Evolutionary conservation across 2,329 filamentous ascomycete species (phyloP), one percentile per base, ranked within the genome.

Genomic region (Aspergillus sp.): DNA sequence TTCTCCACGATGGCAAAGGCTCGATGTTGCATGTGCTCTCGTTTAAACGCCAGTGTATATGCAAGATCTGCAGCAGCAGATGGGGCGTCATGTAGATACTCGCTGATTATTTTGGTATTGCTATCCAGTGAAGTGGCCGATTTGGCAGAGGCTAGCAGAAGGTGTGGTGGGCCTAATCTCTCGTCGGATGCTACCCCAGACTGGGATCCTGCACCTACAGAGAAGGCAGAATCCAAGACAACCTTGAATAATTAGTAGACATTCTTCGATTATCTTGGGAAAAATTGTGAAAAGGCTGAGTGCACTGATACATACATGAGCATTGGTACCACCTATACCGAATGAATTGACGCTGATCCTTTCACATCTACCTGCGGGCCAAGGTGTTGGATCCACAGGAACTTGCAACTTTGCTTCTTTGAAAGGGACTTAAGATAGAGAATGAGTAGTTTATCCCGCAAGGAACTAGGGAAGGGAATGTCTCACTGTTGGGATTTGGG

Each of bases 261-360:
- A 2, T n/a, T 4, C 2, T 3, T 8, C 13, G 3, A 15, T 13
- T 8, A n/a, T 3, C 10, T 8, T 8, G 38, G 19, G 19, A 19
- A 19, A 19, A 1, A 11, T 36, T 5, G 4, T 13, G 11, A 36
- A 15, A 0, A 4, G 5, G 32, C 32, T 13, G 32, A 36, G 1
- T 6, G 30, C 4, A 2, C 5, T 15, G 17, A 51, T 5, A 44
- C 57, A 53, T 48, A 65, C 68, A 57, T 70, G 68, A 13, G 65
- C 67, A 55, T 70, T 70, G 1, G 67, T 61, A 6, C 69, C 69
- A 3, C 68, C 60, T 63, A 73, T 72, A 1, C 75, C 74, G 54
- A 76, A 76, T 0, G 62, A 69, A 55, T 74, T 77, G 19, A 77
- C 63, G 39, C 71, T 73, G 8, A 71, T 65, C 44, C 73, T 63